Base-by-base conservation (phyloP, 2,329 filamentous ascomycete genomes). In the Corynespora cassiicola region DNA sequence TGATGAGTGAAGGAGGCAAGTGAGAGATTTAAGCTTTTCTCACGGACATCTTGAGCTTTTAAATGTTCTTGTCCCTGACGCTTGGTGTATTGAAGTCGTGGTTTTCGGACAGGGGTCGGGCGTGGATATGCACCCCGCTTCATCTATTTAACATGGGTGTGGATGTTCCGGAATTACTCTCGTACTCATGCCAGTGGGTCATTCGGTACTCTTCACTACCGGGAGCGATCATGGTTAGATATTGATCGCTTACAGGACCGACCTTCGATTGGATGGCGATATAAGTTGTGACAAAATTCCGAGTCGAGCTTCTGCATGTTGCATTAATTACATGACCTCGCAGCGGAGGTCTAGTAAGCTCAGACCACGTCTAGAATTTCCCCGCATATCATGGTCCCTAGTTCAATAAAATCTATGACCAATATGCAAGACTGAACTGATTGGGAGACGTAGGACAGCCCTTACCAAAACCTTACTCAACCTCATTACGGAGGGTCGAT, bases 61-160 rank as follows among this genome's bases (percentile, higher is more conserved):
- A 54, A 47, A 46, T 50, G 17, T 21, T 38, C 50, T 52, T 55
- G 44, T 45, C 33, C 30, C 19, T 26, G 25, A 20, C 29, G 16
- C 35, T 42, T 31, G 20, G 37, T 29, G 21, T 21, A 45, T 45
- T 50, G 43, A 38, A 39, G 18, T 35, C 32, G 23, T 28, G 14
- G 19, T 29, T 25, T 21, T 21, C 27, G 33, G 22, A 31, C 34
- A 32, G 7, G 35, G 39, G 36, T 31, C 39, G 42, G 42, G 46
- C 29, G 36, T 17, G n/a, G 19, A 16, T 12, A 31, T 46, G 28
- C 39, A 41, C 39, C 36, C 45, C 46, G 27, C 43, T 47, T 50
- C 45, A 45, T 45, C 27, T 52, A 39, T 22, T 36, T 31, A 32
- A 46, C 42, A 47, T 49, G 50, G 51, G 43, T 23, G 20, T 31